A percentile compares a stretch with the other conserved stretches of the same genome.
phyloP scores from a whole-genome alignment of 1,284 basidiomycete genomes.

The Ustanciosporium gigantosporum region DNA sequence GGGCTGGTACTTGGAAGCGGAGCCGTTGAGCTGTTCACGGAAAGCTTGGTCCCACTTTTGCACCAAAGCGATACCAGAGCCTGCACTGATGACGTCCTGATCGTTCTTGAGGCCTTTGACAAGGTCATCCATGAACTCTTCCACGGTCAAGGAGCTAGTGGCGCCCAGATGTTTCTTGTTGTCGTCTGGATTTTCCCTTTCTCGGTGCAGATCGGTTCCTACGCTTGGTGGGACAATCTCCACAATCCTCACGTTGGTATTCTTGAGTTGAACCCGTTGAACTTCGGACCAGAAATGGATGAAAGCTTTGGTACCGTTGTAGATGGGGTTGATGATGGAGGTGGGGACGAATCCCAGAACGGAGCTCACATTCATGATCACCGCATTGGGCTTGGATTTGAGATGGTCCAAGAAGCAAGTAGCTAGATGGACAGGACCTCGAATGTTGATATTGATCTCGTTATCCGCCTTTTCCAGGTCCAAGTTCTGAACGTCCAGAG shows the following conservation, averaged over 20 bases:
- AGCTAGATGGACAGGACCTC: constrained; percentile 52
- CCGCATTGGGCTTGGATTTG: constrained; percentile 40
- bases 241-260: constrained; percentile 47
- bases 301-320: constrained; percentile 50
- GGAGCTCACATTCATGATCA: constrained; percentile 53
- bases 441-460: constrained; percentile 55
- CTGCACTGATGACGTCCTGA: constrained; percentile 48
- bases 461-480: constrained; percentile 50
- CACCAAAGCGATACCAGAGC: constrained; percentile 37
- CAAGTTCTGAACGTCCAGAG: constrained; percentile 49
- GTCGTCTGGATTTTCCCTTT: constrained; percentile 48
- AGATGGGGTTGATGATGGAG: constrained; percentile 43
- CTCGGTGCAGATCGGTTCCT: constrained; percentile 47
- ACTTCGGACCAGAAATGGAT: constrained; percentile 54
- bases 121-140: constrained; percentile 54
- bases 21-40: constrained; percentile 39
- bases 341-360: constrained; percentile 52
- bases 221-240: constrained; percentile 57
- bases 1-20: constrained; percentile 42
- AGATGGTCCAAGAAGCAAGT: constrained; percentile 51
- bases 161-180: constrained; percentile 55
- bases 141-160: constrained; percentile 34
- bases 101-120: constrained; percentile 40
- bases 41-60: constrained; percentile 49
- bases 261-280: constrained; percentile 49